Base-by-base conservation (phyloP, 768 basidiomycete genomes). In the Phanerochaete sordida region DNA sequence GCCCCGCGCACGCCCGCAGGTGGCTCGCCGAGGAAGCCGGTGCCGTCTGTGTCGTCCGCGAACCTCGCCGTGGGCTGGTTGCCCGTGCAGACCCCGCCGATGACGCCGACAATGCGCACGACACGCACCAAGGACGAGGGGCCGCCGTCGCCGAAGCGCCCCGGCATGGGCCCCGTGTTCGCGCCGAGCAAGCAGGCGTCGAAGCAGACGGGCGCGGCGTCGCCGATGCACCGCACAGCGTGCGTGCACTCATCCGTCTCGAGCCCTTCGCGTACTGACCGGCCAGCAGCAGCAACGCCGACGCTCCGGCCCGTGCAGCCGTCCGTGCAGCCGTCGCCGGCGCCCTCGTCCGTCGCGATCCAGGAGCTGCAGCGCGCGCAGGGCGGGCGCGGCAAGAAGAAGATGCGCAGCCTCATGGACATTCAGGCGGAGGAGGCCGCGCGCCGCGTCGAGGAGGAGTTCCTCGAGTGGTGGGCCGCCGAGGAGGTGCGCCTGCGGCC, bases 401-500 rank as follows among this genome's bases (percentile, higher is more conserved):
- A 81, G 61, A 83, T 83, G 62, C 85, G 82, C 62, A 89, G 88
- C 27, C 74, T 96, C 59, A 75, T 78, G 16, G 87, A 96, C 62
- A 98, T 97, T 44, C 94, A 96, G 71, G 84, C 87, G 60, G 93
- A 97, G 69, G 93, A 95, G 69, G 76, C 75, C 33, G 83, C 80
- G 44, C 78, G 79, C 27, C 84, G 80, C 61, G 80, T 78, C 51
- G 93, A 95, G 72, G 84, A 77, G 3, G 90, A 91, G 61, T 98
- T 97, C 69, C 71, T 95, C 71, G 81, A 77, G 65, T 97, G 95
- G 95, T 97, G 94, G 93, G 77, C 84, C 1, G 85, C 80, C 7
- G 95, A 96, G 72, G 91, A 93, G 71, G 85, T 83, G 66, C 78
- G 90, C 16, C 70, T 91, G n/a, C n/a, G n/a, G n/a, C n/a, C n/a